phyloP scores from a whole-genome alignment of 2,329 filamentous ascomycete genomes.

The Aspergillus jensenii region DNA sequence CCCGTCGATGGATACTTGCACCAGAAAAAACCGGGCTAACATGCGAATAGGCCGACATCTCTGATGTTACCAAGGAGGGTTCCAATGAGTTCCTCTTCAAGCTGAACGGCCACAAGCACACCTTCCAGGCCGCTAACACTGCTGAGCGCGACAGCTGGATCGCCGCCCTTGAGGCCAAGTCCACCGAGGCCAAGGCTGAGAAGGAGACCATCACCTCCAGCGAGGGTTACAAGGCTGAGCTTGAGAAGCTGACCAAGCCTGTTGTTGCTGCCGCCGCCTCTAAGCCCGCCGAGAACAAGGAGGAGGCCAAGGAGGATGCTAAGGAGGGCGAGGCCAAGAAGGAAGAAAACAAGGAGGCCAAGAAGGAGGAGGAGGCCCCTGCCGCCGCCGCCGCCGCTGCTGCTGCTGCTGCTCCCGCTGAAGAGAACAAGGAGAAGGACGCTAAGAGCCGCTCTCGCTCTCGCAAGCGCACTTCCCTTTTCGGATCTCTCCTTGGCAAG shows the following conservation, averaged over 20 bases:
- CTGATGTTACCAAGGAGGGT: slow-evolving; percentile 74
- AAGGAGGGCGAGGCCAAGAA: slow-evolving; percentile 37
- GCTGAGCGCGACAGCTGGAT: slow-evolving; percentile 93
- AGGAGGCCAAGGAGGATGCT: slow-evolving; percentile 30
- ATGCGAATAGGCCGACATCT: slow-evolving; percentile 57
- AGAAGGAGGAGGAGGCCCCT: slow-evolving; percentile 20
- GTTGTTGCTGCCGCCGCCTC: slow-evolving; percentile 23
- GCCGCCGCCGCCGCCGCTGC: background rate
- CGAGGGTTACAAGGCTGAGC: slow-evolving; percentile 83
- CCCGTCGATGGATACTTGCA: background rate
- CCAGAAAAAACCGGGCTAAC: background rate
- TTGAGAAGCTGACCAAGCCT: slow-evolving; percentile 63
- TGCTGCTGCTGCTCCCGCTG: slow-evolving; percentile 40
- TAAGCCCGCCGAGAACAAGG: slow-evolving; percentile 28
- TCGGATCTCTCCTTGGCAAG: slow-evolving; percentile 55
- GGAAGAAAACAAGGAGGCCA: slow-evolving; percentile 26
- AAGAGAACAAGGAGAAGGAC: slow-evolving; percentile 52
- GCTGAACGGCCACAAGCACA: slow-evolving; percentile 84
- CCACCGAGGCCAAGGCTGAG: slow-evolving; percentile 79
- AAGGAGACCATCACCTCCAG: slow-evolving; percentile 71
- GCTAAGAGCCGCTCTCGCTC: slow-evolving; percentile 61
- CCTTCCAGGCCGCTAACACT: slow-evolving; percentile 75
- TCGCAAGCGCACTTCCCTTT: slow-evolving; percentile 54
- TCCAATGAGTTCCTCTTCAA: slow-evolving; percentile 82
- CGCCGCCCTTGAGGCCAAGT: slow-evolving; percentile 75